These are phyloP conservation scores for Suillus subaureus DNA, from an alignment of 768 basidiomycete species.

Conservation along the genomic window DNA sequence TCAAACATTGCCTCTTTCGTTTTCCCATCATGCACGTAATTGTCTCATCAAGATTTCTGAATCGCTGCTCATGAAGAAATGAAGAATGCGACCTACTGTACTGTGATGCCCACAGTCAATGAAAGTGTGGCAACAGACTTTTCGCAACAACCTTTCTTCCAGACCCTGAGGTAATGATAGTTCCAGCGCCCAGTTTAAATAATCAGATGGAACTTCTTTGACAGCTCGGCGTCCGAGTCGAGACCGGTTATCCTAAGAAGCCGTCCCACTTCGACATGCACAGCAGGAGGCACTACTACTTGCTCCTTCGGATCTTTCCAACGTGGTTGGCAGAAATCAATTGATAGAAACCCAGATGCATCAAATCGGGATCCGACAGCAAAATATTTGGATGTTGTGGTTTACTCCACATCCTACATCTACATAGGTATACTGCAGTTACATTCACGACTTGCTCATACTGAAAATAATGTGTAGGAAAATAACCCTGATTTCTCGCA, in stretches of 20 bases:
- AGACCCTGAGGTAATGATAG: not conserved
- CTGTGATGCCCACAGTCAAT: not conserved
- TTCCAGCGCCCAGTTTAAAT: not conserved
- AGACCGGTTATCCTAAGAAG: not conserved
- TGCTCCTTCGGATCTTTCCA: not conserved
- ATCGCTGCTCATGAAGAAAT: not conserved
- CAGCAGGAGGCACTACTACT: not conserved
- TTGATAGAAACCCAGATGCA: no score
- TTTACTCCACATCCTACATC: no score
- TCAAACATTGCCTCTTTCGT: not conserved
- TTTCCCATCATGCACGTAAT: not conserved
- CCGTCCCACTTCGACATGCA: not conserved
- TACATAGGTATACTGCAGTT: no score
- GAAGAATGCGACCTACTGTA: not conserved
- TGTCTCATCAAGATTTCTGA: not conserved
- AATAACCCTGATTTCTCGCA: not conserved
- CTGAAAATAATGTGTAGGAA: not conserved
- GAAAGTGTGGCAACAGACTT: not conserved
- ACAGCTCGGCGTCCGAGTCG: not conserved
- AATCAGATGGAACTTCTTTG: not conserved
- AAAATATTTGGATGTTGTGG: no score
- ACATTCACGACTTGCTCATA: no score
- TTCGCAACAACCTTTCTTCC: not conserved
- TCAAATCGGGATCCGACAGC: no score
- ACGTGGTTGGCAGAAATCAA: no score